Percentiles rank a stretch among this genome's conserved stretches.
Conservation (phyloP, 129 eudicot species). For the Saposhnikovia divaricata region DNA sequence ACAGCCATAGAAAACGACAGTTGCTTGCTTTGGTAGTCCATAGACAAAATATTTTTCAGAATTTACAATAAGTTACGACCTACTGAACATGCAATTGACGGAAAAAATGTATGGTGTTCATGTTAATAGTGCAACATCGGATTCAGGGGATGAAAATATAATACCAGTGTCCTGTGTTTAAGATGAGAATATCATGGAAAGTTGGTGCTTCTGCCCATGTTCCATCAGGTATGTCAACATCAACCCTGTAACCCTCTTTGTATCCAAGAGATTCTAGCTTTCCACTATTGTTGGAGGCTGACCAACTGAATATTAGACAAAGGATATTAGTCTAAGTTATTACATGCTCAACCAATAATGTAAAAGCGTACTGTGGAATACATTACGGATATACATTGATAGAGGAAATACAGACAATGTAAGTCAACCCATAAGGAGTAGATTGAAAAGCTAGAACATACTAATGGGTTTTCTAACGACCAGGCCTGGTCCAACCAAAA, state of each 20-base stretch:
- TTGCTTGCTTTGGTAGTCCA: background rate
- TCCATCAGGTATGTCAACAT: slow-evolving; percentile 87
- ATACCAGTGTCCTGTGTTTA: slow-evolving; percentile 98
- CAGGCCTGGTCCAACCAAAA: background rate
- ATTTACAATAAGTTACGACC: background rate
- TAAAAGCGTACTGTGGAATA: background rate
- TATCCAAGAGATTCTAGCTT: slow-evolving; percentile 84
- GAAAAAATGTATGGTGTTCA: background rate
- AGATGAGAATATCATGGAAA: slow-evolving; percentile 79
- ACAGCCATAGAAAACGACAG: background rate
- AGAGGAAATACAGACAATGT: too few species aligned
- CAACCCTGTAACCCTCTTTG: slow-evolving; percentile 90
- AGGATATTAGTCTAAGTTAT: background rate
- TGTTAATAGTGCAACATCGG: background rate
- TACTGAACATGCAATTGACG: background rate
- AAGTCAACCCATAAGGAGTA: background rate
- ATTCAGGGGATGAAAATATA: slow-evolving; percentile 2
- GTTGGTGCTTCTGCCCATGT: slow-evolving; percentile 81
- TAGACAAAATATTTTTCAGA: background rate
- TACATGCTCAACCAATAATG: too few species aligned
- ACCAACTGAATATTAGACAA: slow-evolving; percentile 50
- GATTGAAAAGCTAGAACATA: background rate
- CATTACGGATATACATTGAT: too few species aligned
- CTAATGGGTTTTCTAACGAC: background rate
- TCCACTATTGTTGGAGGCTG: slow-evolving; percentile 57